A percentile compares a stretch with the other conserved stretches of the same genome.
These are phyloP conservation scores for Auricularia sp. DNA, from an alignment of 768 basidiomycete genomes.

Conservation along the genomic window DNA sequence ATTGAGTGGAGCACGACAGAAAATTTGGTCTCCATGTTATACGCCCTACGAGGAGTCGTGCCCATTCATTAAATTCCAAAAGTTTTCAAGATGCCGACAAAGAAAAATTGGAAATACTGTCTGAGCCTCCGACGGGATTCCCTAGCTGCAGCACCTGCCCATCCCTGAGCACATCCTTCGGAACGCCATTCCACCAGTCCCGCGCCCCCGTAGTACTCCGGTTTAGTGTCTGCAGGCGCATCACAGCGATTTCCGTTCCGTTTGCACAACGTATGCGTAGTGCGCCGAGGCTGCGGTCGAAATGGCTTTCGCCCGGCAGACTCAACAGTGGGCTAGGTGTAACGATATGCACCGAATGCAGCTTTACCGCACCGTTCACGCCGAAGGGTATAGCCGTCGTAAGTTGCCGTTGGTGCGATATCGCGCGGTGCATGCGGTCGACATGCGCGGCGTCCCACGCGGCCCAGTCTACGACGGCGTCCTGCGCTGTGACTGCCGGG, in stretches of 20 bases:
- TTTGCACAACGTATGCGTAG: conserved; percentile 49
- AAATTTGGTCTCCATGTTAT: too few relatives aligned
- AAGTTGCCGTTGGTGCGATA: conserved; percentile 45
- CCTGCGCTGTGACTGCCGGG: conserved; percentile 43
- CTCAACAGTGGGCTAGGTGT: conserved; percentile 9
- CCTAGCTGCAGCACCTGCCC: background rate
- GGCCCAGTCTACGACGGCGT: conserved; percentile 47
- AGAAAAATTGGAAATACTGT: background rate
- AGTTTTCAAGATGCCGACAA: too few relatives aligned
- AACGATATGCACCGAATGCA: background rate
- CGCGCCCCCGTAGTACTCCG: conserved; percentile 42
- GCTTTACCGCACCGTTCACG: background rate
- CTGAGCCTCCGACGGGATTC: background rate
- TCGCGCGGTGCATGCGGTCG: conserved; percentile 46
- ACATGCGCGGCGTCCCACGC: conserved; percentile 48
- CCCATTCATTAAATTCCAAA: too few relatives aligned
- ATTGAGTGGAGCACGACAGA: too few relatives aligned
- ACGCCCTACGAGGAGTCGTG: too few relatives aligned
- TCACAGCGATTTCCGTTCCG: conserved; percentile 43
- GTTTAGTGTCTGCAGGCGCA: conserved; percentile 52
- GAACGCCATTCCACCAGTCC: conserved; percentile 75
- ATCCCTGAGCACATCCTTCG: conserved; percentile 13
- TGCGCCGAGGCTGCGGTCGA: conserved; percentile 27
- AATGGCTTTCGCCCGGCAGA: conserved; percentile 35
- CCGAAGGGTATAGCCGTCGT: background rate